A percentile compares a stretch with the other conserved stretches of the same genome.
Evolutionary conservation across 2,329 filamentous ascomycete species (phyloP).

Genomic region (Colletotrichum sp.): DNA sequence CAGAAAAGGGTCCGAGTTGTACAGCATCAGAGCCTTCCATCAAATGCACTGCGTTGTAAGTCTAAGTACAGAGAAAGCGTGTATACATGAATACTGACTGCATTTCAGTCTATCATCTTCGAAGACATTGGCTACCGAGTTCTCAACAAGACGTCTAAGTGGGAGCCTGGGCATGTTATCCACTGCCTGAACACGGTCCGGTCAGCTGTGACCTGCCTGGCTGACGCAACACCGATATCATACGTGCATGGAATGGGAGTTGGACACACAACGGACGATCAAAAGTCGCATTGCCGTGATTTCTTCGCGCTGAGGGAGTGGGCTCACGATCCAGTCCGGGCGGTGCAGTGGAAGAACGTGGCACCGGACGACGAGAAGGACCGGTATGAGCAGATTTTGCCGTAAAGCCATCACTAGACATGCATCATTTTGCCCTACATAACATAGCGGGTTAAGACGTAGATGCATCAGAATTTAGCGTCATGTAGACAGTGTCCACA

Average conservation of each 20-base stretch:
- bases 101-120: not conserved
- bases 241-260: slow-evolving; percentile 10
- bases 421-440: not conserved
- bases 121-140: slow-evolving; percentile 8
- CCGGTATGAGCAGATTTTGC: not conserved
- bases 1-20: not conserved
- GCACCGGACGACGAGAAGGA: slow-evolving; percentile 11
- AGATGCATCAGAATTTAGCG: not conserved
- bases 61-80: too few species aligned
- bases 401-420: not conserved
- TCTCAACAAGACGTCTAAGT: slow-evolving; percentile 7
- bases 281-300: slow-evolving; percentile 3
- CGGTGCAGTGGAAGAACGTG: not conserved
- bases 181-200: slow-evolving; percentile 9
- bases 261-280: slow-evolving; percentile 8
- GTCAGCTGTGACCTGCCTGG: slow-evolving; percentile 1
- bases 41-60: slow-evolving; percentile 16
- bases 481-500: not conserved
- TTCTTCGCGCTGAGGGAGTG: slow-evolving; percentile 11
- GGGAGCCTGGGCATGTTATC: slow-evolving; percentile 2
- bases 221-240: slow-evolving; percentile 5
- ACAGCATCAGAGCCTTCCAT: slow-evolving; percentile 12
- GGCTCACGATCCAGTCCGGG: slow-evolving; percentile 2
- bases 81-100: not conserved
- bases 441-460: not conserved